A percentile compares a stretch with the other conserved stretches of the same genome.
Evolutionary conservation across 306 rosid species (phyloP).

Genomic region (Cicer chorassanicum): DNA sequence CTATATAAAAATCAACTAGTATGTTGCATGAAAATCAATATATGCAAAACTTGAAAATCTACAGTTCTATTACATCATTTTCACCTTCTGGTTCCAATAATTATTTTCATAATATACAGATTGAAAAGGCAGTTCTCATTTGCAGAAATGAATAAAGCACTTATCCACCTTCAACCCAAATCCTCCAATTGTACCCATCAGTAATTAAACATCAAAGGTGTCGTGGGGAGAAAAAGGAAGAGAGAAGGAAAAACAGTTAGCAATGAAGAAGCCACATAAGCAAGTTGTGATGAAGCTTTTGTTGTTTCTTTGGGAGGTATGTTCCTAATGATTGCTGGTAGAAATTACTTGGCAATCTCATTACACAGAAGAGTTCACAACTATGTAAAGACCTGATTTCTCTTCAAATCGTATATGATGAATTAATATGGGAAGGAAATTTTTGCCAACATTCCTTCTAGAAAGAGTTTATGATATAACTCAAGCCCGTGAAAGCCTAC

Average conservation of each 20-base stretch:
- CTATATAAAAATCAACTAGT: slow-evolving; percentile 13
- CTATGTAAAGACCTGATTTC: background rate
- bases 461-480: slow-evolving; percentile 10
- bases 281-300: slow-evolving; percentile 28
- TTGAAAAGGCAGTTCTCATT: background rate
- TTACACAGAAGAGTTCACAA: background rate
- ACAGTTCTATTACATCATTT: slow-evolving; percentile 24
- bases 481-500: background rate
- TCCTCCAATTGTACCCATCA: slow-evolving; percentile 23
- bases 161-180: slow-evolving; percentile 7
- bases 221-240: background rate
- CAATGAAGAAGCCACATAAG: slow-evolving; percentile 20
- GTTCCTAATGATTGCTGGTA: background rate
- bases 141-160: slow-evolving; percentile 30
- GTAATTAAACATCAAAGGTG: slow-evolving; percentile 19
- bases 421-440: slow-evolving; percentile 7
- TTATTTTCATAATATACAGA: slow-evolving; percentile 19
- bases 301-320: background rate
- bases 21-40: slow-evolving; percentile 29
- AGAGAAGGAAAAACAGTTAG: background rate
- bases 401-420: slow-evolving; percentile 21
- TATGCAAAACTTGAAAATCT: slow-evolving; percentile 22
- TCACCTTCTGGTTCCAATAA: background rate
- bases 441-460: slow-evolving; percentile 1
- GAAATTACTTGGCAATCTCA: background rate